phyloP scores from a whole-genome alignment of 2,329 filamentous ascomycete genomes.

The Aspergillus sp. region DNA sequence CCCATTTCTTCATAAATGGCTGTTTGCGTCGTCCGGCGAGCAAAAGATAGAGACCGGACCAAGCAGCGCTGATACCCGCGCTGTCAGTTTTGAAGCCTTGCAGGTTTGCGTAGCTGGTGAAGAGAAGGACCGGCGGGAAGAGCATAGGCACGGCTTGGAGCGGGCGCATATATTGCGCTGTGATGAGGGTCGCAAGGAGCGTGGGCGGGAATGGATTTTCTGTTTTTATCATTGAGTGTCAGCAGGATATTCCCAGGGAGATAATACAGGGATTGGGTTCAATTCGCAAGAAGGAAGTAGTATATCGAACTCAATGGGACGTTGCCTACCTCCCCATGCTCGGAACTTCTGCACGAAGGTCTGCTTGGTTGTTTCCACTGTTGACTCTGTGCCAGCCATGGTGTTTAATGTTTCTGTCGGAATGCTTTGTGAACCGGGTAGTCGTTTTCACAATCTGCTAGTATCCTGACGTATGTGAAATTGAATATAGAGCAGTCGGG shows the following conservation, averaged over 20 bases:
- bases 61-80: slow-evolving; percentile 63
- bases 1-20: slow-evolving; percentile 46
- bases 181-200: slow-evolving; percentile 64
- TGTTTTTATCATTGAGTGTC: slow-evolving; percentile 28
- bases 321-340: slow-evolving; percentile 44
- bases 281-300: neutral
- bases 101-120: slow-evolving; percentile 66
- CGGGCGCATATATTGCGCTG: slow-evolving; percentile 66
- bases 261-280: neutral
- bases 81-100: slow-evolving; percentile 62
- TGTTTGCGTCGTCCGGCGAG: slow-evolving; percentile 59
- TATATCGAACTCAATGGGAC: neutral
- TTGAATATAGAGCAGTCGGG: neutral
- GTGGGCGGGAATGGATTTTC: slow-evolving; percentile 66
- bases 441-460: neutral
- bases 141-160: slow-evolving; percentile 66
- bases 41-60: slow-evolving; percentile 65
- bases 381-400: slow-evolving; percentile 30
- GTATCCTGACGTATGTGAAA: neutral
- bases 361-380: slow-evolving; percentile 37
- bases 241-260: neutral
- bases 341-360: slow-evolving; percentile 39
- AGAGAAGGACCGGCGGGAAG: slow-evolving; percentile 65
- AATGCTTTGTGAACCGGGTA: neutral
- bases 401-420: neutral